Conservation (phyloP, 106 monocot species). For the Platanthera zijinensis region DNA sequence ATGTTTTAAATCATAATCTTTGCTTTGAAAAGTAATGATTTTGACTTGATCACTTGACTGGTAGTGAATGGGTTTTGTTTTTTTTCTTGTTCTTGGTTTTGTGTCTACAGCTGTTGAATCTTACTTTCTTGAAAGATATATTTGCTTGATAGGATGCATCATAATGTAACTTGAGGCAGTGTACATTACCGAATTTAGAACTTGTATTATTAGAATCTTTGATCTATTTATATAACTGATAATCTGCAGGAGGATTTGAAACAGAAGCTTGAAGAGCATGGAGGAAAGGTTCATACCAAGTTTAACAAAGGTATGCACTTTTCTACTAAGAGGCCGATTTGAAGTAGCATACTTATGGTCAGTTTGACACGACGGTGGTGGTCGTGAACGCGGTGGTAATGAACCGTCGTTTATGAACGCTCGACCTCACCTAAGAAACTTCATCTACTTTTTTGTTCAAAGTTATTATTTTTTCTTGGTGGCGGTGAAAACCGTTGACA, state of each 20-base stretch:
- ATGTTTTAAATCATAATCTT: neutral
- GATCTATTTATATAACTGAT: constrained; percentile 8
- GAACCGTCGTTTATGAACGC: too few relatives aligned
- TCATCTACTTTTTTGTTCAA: too few relatives aligned
- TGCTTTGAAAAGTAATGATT: neutral
- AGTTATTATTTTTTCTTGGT: too few relatives aligned
- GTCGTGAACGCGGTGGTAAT: too few relatives aligned
- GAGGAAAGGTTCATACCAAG: constrained; percentile 54
- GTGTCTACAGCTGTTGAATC: neutral
- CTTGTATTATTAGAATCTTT: constrained; percentile 1
- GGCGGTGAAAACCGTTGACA: too few relatives aligned
- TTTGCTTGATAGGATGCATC: neutral
- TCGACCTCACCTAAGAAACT: too few relatives aligned
- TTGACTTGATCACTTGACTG: neutral
- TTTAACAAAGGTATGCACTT: constrained; percentile 51
- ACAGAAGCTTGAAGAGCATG: constrained; percentile 50
- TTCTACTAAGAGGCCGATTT: neutral
- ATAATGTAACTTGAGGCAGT: neutral
- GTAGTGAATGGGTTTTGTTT: neutral
- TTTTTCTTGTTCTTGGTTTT: neutral
- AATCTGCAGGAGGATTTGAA: constrained; percentile 58
- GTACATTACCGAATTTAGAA: neutral
- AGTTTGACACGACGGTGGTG: too few relatives aligned
- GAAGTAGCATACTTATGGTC: neutral
- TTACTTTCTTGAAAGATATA: neutral